These are phyloP conservation scores for Gossypium aridum DNA, from an alignment of 441 rosid genomes.

Conservation along the genomic window DNA sequence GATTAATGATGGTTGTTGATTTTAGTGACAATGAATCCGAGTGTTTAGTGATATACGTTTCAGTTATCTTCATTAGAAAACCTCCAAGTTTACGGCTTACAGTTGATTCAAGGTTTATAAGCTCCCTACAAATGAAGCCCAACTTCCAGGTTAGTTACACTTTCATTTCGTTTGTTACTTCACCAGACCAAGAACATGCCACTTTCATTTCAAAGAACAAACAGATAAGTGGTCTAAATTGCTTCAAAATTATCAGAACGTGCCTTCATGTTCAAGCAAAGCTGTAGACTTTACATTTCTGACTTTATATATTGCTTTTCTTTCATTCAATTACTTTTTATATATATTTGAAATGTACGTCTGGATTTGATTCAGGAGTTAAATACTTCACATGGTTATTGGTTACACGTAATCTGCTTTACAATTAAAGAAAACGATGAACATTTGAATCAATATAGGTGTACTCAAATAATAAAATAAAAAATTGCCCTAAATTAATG, in stretches of 20 bases:
- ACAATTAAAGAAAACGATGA: neutral
- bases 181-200: neutral
- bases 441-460: neutral
- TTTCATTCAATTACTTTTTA: neutral
- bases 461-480: neutral
- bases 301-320: neutral
- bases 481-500: neutral
- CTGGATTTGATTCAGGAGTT: no score
- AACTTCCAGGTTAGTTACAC: neutral
- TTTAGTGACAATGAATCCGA: neutral
- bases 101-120: neutral
- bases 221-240: neutral
- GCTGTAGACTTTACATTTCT: neutral
- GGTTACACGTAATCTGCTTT: neutral
- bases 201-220: neutral
- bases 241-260: neutral
- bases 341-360: no score
- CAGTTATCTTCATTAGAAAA: neutral
- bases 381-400: no score
- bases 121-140: neutral
- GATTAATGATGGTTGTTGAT: neutral
- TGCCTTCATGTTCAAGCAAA: conserved; percentile 2
- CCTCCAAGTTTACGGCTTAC: neutral
- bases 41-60: neutral
- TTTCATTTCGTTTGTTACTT: neutral